These are phyloP conservation scores for Fusarium solani-melongenae DNA, from an alignment of 2,329 filamentous ascomycete genomes.

Conservation along the genomic window DNA sequence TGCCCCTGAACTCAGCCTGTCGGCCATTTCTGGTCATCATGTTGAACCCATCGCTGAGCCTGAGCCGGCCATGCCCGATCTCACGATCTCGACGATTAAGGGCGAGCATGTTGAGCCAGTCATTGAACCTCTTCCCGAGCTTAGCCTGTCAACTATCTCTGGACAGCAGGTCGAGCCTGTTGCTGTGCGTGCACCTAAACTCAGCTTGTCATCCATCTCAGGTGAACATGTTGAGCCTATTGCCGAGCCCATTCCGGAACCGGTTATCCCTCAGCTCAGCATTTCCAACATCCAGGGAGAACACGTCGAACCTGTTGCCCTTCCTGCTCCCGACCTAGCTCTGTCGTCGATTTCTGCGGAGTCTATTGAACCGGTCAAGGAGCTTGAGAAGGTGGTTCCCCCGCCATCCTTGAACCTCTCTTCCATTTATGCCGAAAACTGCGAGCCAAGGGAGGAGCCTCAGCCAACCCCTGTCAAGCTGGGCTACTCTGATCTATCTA, in stretches of 20 bases:
- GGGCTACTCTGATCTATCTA: conserved; percentile 48
- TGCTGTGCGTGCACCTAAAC: conserved; percentile 16
- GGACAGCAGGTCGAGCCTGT: conserved; percentile 35
- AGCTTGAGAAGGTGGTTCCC: conserved; percentile 48
- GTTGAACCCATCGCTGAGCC: conserved; percentile 31
- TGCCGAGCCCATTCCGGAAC: conserved; percentile 9
- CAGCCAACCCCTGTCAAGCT: conserved; percentile 40
- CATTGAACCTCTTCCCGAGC: conserved; percentile 12
- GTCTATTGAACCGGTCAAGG: conserved; percentile 46
- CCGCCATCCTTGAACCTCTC: conserved; percentile 44
- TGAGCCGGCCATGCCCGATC: conserved; percentile 13
- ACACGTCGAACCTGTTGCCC: conserved; percentile 39
- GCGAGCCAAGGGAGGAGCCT: conserved; percentile 50
- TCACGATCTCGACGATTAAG: conserved; percentile 31
- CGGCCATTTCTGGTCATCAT: conserved; percentile 31
- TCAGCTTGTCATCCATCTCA: conserved; percentile 32
- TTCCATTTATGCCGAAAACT: conserved; percentile 44
- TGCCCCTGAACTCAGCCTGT: conserved; percentile 18
- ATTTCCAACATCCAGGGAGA: conserved; percentile 40
- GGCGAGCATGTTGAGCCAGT: conserved; percentile 40
- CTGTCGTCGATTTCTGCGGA: conserved; percentile 46
- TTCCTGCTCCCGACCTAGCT: conserved; percentile 38
- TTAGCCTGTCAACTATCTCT: conserved; percentile 19
- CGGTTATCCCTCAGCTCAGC: conserved; percentile 22
- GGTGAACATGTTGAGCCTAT: conserved; percentile 40